phyloP scores from a whole-genome alignment of 2,329 filamentous ascomycete species.

The Colletotrichum filicis region DNA sequence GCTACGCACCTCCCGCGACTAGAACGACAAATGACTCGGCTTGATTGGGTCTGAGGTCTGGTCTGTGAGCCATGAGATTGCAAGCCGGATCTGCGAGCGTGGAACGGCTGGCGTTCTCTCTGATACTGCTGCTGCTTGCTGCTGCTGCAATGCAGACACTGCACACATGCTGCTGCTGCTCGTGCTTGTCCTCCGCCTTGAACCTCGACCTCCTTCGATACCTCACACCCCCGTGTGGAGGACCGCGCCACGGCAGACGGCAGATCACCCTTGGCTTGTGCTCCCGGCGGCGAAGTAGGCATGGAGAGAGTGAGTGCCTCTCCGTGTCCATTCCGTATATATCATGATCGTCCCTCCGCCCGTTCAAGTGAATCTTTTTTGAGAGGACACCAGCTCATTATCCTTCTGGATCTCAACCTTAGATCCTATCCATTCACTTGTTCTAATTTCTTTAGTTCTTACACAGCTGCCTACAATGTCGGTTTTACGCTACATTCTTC shows the following conservation, averaged over 20 bases:
- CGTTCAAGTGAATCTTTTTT: neutral
- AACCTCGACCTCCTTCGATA: slow-evolving; percentile 20
- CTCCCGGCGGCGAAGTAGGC: slow-evolving; percentile 7
- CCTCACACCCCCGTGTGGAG: slow-evolving; percentile 21
- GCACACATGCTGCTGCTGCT: neutral
- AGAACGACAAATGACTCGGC: slow-evolving; percentile 22
- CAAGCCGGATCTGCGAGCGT: slow-evolving; percentile 19
- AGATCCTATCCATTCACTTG: slow-evolving; percentile 34
- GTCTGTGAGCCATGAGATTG: slow-evolving; percentile 28
- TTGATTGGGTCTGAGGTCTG: slow-evolving; percentile 20
- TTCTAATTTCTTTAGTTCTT: slow-evolving; percentile 24
- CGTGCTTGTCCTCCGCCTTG: slow-evolving; percentile 2
- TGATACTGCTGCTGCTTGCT: slow-evolving; percentile 2
- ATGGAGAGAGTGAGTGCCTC: slow-evolving; percentile 17
- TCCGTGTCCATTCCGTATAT: slow-evolving; percentile 30
- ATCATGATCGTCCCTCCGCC: slow-evolving; percentile 33
- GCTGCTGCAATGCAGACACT: neutral
- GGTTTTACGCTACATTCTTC: slow-evolving; percentile 33
- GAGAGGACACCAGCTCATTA: slow-evolving; percentile 27
- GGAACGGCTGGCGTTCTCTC: neutral
- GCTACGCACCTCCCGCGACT: slow-evolving; percentile 22
- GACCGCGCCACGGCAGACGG: slow-evolving; percentile 30
- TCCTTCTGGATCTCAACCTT: slow-evolving; percentile 23
- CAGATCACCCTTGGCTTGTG: slow-evolving; percentile 27
- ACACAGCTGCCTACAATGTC: slow-evolving; percentile 28